Evolutionary conservation across 2,329 filamentous ascomycete genomes (phyloP).

Genomic region (Tolypocladium album): DNA sequence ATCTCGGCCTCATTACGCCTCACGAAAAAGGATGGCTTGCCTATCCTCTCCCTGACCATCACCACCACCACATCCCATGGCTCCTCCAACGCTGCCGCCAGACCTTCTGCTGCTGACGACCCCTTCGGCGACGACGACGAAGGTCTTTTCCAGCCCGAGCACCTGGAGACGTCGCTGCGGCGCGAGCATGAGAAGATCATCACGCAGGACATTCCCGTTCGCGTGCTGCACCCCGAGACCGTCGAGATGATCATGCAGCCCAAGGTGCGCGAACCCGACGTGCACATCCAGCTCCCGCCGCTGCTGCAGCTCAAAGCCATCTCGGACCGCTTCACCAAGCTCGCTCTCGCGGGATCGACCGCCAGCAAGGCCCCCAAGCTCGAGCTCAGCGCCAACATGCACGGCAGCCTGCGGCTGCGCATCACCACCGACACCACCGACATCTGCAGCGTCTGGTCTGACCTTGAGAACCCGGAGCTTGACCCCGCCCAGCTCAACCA

Average conservation of each 20-base stretch:
- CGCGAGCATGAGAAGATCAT: constrained; percentile 82
- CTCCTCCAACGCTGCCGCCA: constrained; percentile 16
- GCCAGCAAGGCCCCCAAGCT: constrained; percentile 51
- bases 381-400: constrained; percentile 88
- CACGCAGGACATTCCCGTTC: constrained; percentile 92
- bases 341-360: constrained; percentile 46
- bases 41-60: constrained; percentile 83
- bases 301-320: constrained; percentile 85
- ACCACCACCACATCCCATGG: constrained; percentile 55
- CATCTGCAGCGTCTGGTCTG: constrained; percentile 78
- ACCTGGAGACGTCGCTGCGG: constrained; percentile 45
- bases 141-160: constrained; percentile 36
- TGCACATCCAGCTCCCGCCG: constrained; percentile 83
- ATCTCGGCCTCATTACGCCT: constrained; percentile 76
- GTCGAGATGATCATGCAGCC: constrained; percentile 96
- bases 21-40: constrained; percentile 83
- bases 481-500: constrained; percentile 67
- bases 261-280: constrained; percentile 79
- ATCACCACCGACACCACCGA: constrained; percentile 75
- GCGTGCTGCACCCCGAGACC: constrained; percentile 70
- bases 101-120: constrained; percentile 22
- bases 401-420: constrained; percentile 70
- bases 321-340: constrained; percentile 87
- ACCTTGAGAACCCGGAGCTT: constrained; percentile 76
- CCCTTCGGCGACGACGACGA: constrained; percentile 28